These are phyloP conservation scores for Colletotrichum brevisporum DNA, from an alignment of 2,329 filamentous ascomycete genomes.

Conservation along the genomic window DNA sequence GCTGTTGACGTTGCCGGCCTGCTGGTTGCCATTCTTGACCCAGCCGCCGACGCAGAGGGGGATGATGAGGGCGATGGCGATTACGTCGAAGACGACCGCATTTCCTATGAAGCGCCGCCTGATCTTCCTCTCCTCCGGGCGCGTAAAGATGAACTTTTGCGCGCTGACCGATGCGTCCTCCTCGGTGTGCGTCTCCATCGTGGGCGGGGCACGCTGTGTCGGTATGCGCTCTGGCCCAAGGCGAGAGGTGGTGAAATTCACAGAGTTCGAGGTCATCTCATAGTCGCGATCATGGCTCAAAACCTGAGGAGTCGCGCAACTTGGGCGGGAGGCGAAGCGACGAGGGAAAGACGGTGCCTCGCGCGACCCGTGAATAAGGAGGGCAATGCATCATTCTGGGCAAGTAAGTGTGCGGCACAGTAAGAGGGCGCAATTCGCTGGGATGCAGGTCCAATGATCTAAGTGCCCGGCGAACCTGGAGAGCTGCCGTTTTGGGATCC, in stretches of 20 bases:
- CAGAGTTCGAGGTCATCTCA: not conserved
- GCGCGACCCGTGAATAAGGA: not conserved
- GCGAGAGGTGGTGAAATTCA: not conserved
- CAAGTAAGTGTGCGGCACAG: slow-evolving; percentile 15
- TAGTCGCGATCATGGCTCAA: not conserved
- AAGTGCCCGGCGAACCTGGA: not conserved
- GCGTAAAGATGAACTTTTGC: slow-evolving; percentile 29
- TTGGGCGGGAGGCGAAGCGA: not conserved
- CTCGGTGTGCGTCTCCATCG: slow-evolving; percentile 19
- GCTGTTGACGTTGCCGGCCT: not conserved
- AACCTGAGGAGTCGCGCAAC: not conserved
- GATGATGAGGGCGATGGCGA: slow-evolving; percentile 19
- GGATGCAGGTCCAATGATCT: slow-evolving; percentile 4
- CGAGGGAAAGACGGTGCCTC: not conserved
- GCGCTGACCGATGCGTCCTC: slow-evolving; percentile 9
- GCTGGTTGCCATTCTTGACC: not conserved
- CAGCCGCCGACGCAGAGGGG: slow-evolving; percentile 30
- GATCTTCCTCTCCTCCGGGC: slow-evolving; percentile 22
- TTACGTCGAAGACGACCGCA: slow-evolving; percentile 17
- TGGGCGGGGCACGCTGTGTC: not conserved
- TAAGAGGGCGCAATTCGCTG: slow-evolving; percentile 2
- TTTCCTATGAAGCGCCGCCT: slow-evolving; percentile 8
- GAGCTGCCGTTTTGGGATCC: slow-evolving; percentile 16
- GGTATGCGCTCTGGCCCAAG: not conserved
- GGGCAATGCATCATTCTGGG: not conserved